Evolutionary conservation across 441 rosid genomes (phyloP), one percentile per base, ranked within the genome.

Genomic region (Erodium moschatum): DNA sequence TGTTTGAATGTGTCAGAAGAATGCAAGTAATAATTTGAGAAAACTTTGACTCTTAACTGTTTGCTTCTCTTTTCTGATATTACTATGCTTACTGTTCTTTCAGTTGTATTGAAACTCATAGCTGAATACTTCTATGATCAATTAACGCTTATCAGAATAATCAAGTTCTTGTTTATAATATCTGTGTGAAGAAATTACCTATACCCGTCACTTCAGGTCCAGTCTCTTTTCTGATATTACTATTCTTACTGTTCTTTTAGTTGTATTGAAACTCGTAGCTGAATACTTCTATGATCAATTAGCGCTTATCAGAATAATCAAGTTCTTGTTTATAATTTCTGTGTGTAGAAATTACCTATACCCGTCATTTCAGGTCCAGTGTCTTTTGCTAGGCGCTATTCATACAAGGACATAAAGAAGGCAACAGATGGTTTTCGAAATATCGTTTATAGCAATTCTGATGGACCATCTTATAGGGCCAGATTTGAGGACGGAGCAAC

Each of bases 391-490:
- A 87, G 83, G 80, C 76, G 71, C 20, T 80, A 84, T 46, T 79
- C 85, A 4, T 89, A 87, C 84, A 87, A 81, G 78, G 92, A 92
- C 48, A 74, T 90, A 60, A 79, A 81, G 83, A 89, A 62, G 79
- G 97, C 92, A 48, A 89, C 98, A 0, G 89, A 83, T 71, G 79
- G 86, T 40, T 92, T 92, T 75, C 87, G 76, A 64, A 76, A 87
- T 78, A 76, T 80, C 73, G 70, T 86, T 4, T 87, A 90, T 56
- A 80, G 76, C 66, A 88, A 84, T 76, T 70, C 88, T 67, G 76
- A 77, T 54, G 89, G 88, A 0, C 74, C 86, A 68, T 89, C 96
- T 9, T 92, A 87, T 72, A 87, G 75, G 72, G 97, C 98, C 62
- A 90, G 69, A 54, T 86, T 92, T 77, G 74, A 75, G 78, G 87